Percentiles rank a stretch among this genome's conserved stretches.
Evolutionary conservation across 2,329 filamentous ascomycete genomes (phyloP).

Genomic region (Metarhizium guizhouense): DNA sequence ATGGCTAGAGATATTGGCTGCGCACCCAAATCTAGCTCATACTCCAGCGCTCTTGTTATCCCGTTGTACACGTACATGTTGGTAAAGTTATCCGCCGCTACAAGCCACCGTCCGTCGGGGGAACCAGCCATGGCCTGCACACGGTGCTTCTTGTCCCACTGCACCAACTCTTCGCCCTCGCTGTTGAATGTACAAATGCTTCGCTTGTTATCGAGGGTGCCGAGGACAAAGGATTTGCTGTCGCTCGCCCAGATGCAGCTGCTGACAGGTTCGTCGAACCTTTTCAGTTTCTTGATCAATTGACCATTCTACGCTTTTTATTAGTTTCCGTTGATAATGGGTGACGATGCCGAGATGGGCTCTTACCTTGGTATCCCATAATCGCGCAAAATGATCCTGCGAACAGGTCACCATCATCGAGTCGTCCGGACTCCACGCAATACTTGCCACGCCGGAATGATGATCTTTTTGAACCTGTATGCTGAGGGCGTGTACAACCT

Average conservation of each 20-base stretch:
- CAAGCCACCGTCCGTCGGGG: slow-evolving; percentile 67
- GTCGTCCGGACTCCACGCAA: slow-evolving; percentile 91
- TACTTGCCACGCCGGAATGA: slow-evolving; percentile 62
- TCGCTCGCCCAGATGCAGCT: slow-evolving; percentile 84
- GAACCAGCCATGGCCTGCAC: slow-evolving; percentile 83
- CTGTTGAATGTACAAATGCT: slow-evolving; percentile 66
- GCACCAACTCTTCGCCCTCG: slow-evolving; percentile 50
- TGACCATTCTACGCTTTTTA: slow-evolving; percentile 44
- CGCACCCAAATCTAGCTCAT: slow-evolving; percentile 55
- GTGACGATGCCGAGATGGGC: not conserved
- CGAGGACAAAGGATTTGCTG: slow-evolving; percentile 68
- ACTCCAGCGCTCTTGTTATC: slow-evolving; percentile 62
- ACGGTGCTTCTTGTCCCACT: slow-evolving; percentile 63
- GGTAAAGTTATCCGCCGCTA: slow-evolving; percentile 63
- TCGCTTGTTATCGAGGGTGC: slow-evolving; percentile 58
- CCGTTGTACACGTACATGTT: slow-evolving; percentile 79
- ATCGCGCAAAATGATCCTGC: slow-evolving; percentile 59
- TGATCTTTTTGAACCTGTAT: slow-evolving; percentile 40
- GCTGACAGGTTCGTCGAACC: slow-evolving; percentile 77
- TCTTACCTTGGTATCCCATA: slow-evolving; percentile 66
- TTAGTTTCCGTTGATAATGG: not conserved
- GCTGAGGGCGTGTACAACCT: slow-evolving; percentile 50
- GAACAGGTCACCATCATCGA: slow-evolving; percentile 77
- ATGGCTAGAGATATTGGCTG: slow-evolving; percentile 73
- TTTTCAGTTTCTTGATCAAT: slow-evolving; percentile 53